Conservation (phyloP, 2,329 filamentous ascomycete genomes). For the Pseudogymnoascus sp. region DNA sequence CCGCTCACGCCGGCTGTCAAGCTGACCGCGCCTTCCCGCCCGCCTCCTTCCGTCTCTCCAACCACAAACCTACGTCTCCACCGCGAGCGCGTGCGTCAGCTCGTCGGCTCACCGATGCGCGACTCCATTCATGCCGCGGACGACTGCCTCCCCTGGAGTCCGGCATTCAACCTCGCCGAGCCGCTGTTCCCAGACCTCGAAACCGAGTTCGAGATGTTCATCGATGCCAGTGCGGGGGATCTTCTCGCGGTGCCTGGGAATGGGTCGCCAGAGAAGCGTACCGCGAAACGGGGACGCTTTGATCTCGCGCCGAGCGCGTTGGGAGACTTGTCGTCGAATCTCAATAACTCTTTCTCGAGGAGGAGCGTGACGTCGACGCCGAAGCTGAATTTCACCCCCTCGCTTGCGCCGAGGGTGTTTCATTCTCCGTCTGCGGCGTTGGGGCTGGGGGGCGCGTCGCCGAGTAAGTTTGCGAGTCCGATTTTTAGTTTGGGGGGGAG, state of each 20-base stretch:
- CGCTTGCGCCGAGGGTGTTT: constrained; percentile 28
- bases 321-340: neutral
- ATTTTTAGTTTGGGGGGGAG: neutral
- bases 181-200: constrained; percentile 44
- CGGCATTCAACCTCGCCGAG: constrained; percentile 58
- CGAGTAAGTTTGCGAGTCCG: constrained; percentile 38
- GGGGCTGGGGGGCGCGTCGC: constrained; percentile 38
- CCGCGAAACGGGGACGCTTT: constrained; percentile 47
- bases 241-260: constrained; percentile 39
- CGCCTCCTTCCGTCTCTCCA: constrained; percentile 72
- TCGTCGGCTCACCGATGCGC: constrained; percentile 71
- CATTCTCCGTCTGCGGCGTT: constrained; percentile 52
- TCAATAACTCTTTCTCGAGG: constrained; percentile 37
- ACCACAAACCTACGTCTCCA: constrained; percentile 88
- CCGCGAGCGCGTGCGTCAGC: constrained; percentile 68
- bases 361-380: constrained; percentile 44
- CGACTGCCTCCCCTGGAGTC: constrained; percentile 53
- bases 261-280: constrained; percentile 60
- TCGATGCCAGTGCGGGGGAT: constrained; percentile 29
- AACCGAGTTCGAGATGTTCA: constrained; percentile 54
- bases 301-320: constrained; percentile 42
- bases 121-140: constrained; percentile 39
- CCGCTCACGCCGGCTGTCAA: constrained; percentile 80
- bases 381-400: constrained; percentile 38
- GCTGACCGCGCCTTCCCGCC: constrained; percentile 54